A percentile compares a stretch with the other conserved stretches of the same genome.
These are phyloP conservation scores for Fusarium avenaceum DNA, from an alignment of 2,329 filamentous ascomycete genomes.

Conservation along the genomic window DNA sequence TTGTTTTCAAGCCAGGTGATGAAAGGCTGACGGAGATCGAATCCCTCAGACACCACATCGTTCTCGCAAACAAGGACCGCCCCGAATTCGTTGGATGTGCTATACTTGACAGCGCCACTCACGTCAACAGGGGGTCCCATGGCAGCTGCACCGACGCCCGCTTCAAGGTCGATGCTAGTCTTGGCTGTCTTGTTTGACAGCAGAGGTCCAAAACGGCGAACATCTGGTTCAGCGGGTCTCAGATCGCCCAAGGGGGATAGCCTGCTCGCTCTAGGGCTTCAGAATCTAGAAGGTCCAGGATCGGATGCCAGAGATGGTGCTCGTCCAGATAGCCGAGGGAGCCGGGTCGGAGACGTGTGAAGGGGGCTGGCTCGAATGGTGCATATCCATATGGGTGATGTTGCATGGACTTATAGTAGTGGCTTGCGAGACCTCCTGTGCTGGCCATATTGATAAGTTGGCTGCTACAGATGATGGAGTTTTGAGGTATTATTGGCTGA, in stretches of 20 bases:
- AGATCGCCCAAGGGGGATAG: neutral
- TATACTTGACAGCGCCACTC: neutral
- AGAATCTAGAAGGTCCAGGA: neutral
- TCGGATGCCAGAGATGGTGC: neutral
- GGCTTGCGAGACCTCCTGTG: neutral
- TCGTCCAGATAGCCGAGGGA: neutral
- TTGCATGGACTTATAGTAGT: neutral
- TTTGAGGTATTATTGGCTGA: too few species aligned
- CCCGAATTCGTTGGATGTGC: neutral
- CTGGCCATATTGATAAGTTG: neutral
- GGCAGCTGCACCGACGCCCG: fast-evolving
- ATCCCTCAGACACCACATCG: neutral
- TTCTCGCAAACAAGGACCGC: neutral
- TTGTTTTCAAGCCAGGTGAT: neutral
- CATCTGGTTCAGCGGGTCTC: neutral
- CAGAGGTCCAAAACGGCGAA: neutral
- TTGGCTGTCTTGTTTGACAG: neutral
- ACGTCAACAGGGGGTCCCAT: neutral
- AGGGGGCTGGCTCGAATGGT: neutral
- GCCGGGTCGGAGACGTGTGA: neutral
- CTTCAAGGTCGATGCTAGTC: neutral
- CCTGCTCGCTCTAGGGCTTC: neutral
- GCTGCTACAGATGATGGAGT: neutral
- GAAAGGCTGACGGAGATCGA: neutral
- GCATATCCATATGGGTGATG: neutral